These are phyloP conservation scores for Saccharomyces hybrid DNA, from an alignment of 1,139 yeast species.

Conservation along the genomic window DNA sequence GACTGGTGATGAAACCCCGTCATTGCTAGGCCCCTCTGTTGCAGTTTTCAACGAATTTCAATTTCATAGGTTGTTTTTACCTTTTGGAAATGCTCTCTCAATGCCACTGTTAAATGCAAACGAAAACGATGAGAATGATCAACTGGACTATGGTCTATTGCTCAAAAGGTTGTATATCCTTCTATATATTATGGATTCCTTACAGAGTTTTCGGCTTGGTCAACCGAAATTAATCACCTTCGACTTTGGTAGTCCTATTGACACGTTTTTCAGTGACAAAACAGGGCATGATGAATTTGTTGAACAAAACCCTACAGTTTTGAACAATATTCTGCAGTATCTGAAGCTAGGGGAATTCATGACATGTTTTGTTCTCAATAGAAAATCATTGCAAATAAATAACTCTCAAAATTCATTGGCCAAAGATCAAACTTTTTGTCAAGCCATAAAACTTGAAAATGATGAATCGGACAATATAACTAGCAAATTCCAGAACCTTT, in stretches of 20 bases:
- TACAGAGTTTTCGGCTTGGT: conserved; percentile 53
- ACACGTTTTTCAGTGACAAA: conserved; percentile 13
- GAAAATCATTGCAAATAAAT: conserved; percentile 6
- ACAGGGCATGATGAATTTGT: conserved; percentile 21
- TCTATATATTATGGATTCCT: conserved; percentile 45
- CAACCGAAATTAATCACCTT: conserved; percentile 39
- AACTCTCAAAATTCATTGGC: background rate
- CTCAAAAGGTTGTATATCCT: conserved; percentile 46
- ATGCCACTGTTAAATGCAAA: background rate
- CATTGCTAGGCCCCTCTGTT: conserved; percentile 47
- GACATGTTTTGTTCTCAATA: conserved; percentile 21
- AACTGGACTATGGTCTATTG: conserved; percentile 33
- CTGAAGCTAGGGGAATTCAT: conserved; percentile 25
- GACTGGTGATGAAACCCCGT: conserved; percentile 50
- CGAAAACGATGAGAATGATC: background rate
- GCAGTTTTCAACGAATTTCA: conserved; percentile 55
- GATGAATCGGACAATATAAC: background rate
- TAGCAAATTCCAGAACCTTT: background rate
- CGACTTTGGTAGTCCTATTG: conserved; percentile 18
- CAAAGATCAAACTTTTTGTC: background rate
- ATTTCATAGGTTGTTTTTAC: conserved; percentile 36
- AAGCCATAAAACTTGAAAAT: too few species aligned
- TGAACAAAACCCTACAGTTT: conserved; percentile 18
- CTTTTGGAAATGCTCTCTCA: conserved; percentile 24
- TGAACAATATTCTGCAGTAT: conserved; percentile 18